Evolutionary conservation across 75 land plant species (phyloP).

Genomic region (Pinus taeda): DNA sequence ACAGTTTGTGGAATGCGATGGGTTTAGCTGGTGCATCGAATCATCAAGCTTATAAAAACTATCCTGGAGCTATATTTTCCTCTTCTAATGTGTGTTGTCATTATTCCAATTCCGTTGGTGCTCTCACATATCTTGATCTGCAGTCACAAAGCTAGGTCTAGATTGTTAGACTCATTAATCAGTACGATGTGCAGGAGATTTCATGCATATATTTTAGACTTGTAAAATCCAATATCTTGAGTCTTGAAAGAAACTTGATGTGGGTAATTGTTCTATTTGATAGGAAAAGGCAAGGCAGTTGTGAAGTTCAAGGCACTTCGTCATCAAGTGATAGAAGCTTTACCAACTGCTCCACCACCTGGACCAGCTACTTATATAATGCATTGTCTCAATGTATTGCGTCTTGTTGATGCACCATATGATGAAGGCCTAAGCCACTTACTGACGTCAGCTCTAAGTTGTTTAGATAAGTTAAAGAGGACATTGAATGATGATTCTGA

Average conservation of each 20-base stretch:
- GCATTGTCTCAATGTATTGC: constrained; percentile 54
- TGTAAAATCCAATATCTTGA: too few relatives aligned
- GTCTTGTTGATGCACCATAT: constrained; percentile 31
- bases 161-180: too few relatives aligned
- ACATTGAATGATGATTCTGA: constrained; percentile 18
- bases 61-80: neutral
- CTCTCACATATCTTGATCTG: neutral
- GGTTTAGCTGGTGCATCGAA: neutral
- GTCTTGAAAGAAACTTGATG: too few relatives aligned
- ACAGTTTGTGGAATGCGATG: neutral
- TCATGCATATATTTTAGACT: too few relatives aligned
- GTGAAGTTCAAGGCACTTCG: constrained; percentile 61
- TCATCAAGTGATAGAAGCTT: constrained; percentile 40
- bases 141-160: too few relatives aligned
- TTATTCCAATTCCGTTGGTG: neutral
- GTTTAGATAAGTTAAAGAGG: constrained; percentile 18
- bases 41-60: neutral
- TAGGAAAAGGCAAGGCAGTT: constrained; percentile 64
- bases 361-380: constrained; percentile 59
- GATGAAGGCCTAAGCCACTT: constrained; percentile 65
- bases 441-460: constrained; percentile 47
- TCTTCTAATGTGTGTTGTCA: neutral
- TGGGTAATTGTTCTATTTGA: neutral
- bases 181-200: too few relatives aligned
- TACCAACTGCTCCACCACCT: constrained; percentile 46